Conservation (phyloP, 306 rosid genomes). For the Pueraria montana region DNA sequence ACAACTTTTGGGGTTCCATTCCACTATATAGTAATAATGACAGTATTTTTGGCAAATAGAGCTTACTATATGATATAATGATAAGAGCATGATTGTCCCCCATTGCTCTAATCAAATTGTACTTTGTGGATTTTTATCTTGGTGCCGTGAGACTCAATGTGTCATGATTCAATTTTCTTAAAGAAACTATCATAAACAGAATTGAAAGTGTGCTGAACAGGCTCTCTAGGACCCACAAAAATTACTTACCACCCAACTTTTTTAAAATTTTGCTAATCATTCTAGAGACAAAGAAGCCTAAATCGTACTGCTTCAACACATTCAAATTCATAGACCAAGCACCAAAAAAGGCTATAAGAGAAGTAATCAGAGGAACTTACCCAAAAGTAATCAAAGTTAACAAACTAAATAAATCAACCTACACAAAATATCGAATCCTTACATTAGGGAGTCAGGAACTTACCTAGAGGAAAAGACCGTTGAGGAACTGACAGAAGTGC, state of each 20-base stretch:
- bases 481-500: too few relatives aligned
- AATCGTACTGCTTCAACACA: conserved; percentile 6
- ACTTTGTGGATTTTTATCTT: conserved; percentile 11
- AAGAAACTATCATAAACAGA: conserved; percentile 3
- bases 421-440: neutral
- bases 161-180: conserved; percentile 24
- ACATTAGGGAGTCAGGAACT: too few relatives aligned
- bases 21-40: conserved; percentile 29
- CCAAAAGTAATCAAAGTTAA: too few relatives aligned
- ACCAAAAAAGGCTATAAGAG: neutral
- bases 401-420: conserved; percentile 6
- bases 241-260: conserved; percentile 21
- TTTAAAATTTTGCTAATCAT: conserved; percentile 29
- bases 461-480: too few relatives aligned
- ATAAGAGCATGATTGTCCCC: conserved; percentile 58
- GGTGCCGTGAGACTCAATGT: conserved; percentile 2
- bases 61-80: conserved; percentile 31
- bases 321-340: conserved; percentile 38
- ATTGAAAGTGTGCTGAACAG: conserved; percentile 15
- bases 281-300: conserved; percentile 8
- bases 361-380: too few relatives aligned
- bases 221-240: conserved; percentile 40
- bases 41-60: conserved; percentile 32
- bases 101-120: conserved; percentile 35
- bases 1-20: conserved; percentile 27